Evolutionary conservation across 208 protist genomes (phyloP), one percentile per base, ranked within the genome.

Genomic region (Trypanosoma brucei): DNA sequence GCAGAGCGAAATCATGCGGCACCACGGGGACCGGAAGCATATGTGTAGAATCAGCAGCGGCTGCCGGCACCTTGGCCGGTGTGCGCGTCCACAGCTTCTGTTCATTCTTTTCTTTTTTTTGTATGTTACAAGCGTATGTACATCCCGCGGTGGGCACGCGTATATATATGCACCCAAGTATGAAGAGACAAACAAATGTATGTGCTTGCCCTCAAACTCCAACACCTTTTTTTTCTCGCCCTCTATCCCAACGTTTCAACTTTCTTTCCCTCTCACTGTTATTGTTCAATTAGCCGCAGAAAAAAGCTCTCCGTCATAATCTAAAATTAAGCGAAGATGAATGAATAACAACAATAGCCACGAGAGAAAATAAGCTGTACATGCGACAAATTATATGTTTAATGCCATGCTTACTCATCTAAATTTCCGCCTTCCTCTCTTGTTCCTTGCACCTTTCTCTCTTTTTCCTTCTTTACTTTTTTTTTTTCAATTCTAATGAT

Each of bases 91-190:
- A 22, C 22, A 6, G 42, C 42, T 46, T 46, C 11, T 46, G 42
- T 11, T 6, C 6, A 46, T 14, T 46, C 11, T 46, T 46, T 46
- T 11, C 42, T 11, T 46, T 11, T 46, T 46, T 46, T 46, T 46
- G 42, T 14, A 46, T 46, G 11, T 11, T 36, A 7, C 38, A 45
- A 50, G 42, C 34, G 14, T 2, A 3, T 9, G 40, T 40, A 56
- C 30, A 3, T 56, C 0, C 3, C 3, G 9, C 9, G 34, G 49
- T 35, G 62, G 9, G 40, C 7, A 57, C 35, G 62, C 11, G 57
- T 13, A 62, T 55, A 37, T 13, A 51, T 14, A 62, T 33, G 58
- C 39, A 22, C 38, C 49, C 46, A 53, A 37, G 55, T 37, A 68
- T 38, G 61, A 40, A 55, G 11, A 31, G 55, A 60, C n/a, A 57